Evolutionary conservation across 257 asterid species (phyloP), one percentile per base, ranked within the genome.

Genomic region (Phtheirospermum japonicum): DNA sequence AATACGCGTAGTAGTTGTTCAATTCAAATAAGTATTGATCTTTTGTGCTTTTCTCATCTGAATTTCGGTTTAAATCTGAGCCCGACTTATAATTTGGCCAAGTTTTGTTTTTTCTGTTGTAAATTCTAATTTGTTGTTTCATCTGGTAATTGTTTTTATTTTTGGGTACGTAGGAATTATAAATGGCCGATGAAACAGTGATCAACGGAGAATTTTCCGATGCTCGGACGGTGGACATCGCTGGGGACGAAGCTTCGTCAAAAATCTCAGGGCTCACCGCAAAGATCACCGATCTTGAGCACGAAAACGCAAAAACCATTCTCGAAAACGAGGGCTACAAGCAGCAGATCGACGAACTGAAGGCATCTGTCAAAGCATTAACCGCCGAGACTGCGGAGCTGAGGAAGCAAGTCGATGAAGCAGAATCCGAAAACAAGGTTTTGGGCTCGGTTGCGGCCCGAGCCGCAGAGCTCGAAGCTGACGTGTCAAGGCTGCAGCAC

Each of bases 401-500:
- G 74, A 65, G 64, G 57, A 54, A 58, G 7, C 70, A 78, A 70
- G 68, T 75, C 32, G 79, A 72, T 11, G 71, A 71, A 7, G 65
- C 79, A 9, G 80, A 72, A 46, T 65, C 82, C 4, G 89, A 83
- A 61, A 76, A 19, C 49, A 81, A 59, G 63, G 63, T 68, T 10
- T 20, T 81, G 50, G 86, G 70, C 3, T 31, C 76, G 1, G 91
- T 83, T 53, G 91, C 81, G 9, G 80, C 80, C 14, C 73, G 94
- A 66, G 91, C 91, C 4, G 53, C 87, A n/a, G 87, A 78, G 76
- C 75, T 88, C 23, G 94, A 88, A 58, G 67, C 67, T 3, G 89
- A 85, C 54, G 86, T 83, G 57, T 71, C 87, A 4, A 73, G 83
- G 66, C 79, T 83, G 71, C 92, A 85, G 45, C 94, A 83, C 40